Percentiles rank a stretch among this genome's conserved stretches.
These are phyloP conservation scores for Nakaseomyces glabratus DNA, from an alignment of 1,139 yeast species.

Conservation along the genomic window DNA sequence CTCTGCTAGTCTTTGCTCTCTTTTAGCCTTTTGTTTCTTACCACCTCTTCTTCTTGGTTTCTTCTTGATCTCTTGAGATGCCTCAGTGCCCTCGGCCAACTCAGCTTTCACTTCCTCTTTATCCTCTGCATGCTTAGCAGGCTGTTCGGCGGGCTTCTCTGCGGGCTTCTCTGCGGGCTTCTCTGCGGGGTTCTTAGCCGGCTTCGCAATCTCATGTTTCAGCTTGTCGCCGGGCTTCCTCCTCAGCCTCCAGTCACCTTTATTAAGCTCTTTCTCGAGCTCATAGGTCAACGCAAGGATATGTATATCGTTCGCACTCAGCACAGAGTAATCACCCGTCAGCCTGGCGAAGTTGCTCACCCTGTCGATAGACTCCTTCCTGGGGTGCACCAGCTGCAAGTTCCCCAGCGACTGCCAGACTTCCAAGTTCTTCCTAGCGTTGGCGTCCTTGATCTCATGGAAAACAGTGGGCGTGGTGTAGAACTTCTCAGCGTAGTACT, in stretches of 20 bases:
- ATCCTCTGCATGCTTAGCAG: conserved; percentile 5
- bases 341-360: conserved; percentile 70
- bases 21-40: conserved; percentile 50
- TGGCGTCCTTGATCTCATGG: conserved; percentile 78
- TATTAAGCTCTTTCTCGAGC: conserved; percentile 60
- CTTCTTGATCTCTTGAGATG: conserved; percentile 25
- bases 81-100: background rate
- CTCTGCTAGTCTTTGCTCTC: conserved; percentile 27
- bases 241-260: conserved; percentile 63
- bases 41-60: conserved; percentile 56
- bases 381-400: conserved; percentile 66
- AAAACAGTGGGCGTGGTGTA: conserved; percentile 90
- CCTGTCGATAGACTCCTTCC: conserved; percentile 48
- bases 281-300: conserved; percentile 88
- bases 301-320: conserved; percentile 86
- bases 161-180: conserved; percentile 11
- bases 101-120: conserved; percentile 8
- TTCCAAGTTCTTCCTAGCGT: conserved; percentile 64
- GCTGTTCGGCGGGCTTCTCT: conserved; percentile 13
- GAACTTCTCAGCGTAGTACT: conserved; percentile 57
- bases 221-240: conserved; percentile 58
- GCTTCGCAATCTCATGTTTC: conserved; percentile 12
- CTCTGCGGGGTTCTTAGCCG: conserved; percentile 10
- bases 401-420: conserved; percentile 61
- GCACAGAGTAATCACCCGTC: conserved; percentile 85